These are phyloP conservation scores for Forsythia suspensa DNA, from an alignment of 257 asterid species.

Conservation along the genomic window DNA sequence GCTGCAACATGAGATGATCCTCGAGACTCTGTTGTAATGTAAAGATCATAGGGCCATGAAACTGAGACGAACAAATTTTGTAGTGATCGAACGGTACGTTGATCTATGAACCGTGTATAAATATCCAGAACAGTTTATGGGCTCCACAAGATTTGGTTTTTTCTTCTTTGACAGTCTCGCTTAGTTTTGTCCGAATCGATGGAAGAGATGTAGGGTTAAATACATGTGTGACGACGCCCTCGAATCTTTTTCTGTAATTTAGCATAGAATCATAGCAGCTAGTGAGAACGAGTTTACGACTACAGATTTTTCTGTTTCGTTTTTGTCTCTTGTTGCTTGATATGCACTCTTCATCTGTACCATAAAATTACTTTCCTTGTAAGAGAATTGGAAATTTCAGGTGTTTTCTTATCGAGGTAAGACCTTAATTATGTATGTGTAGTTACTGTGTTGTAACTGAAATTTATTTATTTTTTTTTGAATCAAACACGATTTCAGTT, in stretches of 20 bases:
- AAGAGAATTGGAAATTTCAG: background rate
- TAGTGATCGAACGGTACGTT: background rate
- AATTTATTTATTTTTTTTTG: too few species aligned
- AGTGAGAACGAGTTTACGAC: background rate
- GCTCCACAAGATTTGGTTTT: background rate
- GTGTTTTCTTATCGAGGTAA: background rate
- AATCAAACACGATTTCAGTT: too few species aligned
- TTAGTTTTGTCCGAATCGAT: slow-evolving; percentile 26
- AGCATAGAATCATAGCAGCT: slow-evolving; percentile 20
- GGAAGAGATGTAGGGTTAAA: slow-evolving; percentile 25
- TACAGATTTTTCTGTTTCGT: background rate
- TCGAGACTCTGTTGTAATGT: background rate
- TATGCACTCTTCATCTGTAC: background rate
- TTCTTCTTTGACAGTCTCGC: background rate
- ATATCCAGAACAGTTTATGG: background rate
- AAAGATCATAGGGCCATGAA: slow-evolving; percentile 15
- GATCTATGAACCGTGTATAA: background rate
- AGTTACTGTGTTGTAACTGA: background rate
- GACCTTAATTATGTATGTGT: background rate
- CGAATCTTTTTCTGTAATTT: slow-evolving; percentile 16
- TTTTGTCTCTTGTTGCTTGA: background rate
- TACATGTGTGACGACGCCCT: background rate
- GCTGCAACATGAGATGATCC: slow-evolving; percentile 89
- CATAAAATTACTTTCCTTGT: background rate
- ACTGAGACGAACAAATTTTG: slow-evolving; percentile 18